phyloP scores from a whole-genome alignment of 257 asterid genomes.

The Thymus quinquecostatus region DNA sequence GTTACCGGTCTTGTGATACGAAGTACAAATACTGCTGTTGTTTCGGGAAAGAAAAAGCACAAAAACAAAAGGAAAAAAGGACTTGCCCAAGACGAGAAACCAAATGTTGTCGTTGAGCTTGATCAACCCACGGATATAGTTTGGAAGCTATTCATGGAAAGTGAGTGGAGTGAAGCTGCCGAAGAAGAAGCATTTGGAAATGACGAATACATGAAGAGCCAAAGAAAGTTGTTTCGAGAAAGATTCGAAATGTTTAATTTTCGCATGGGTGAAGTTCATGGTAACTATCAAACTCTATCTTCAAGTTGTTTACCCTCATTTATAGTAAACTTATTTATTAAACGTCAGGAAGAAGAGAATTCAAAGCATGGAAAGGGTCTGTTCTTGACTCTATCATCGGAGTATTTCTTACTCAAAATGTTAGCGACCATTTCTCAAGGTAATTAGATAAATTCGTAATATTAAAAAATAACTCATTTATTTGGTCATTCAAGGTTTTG shows the following conservation, averaged over 20 bases:
- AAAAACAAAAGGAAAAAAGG: conserved; percentile 14
- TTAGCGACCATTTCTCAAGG: conserved; percentile 58
- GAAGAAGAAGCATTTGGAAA: conserved; percentile 27
- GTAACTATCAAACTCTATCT: conserved; percentile 25
- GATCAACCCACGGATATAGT: conserved; percentile 37
- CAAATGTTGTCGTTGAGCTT: conserved; percentile 37
- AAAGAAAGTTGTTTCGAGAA: conserved; percentile 29
- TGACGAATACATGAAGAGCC: conserved; percentile 37
- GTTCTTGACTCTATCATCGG: conserved; percentile 62
- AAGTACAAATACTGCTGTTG: conserved; percentile 19
- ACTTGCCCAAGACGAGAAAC: not conserved
- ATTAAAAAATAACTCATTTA: too few species aligned
- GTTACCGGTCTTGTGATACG: not conserved
- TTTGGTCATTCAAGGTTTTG: not conserved
- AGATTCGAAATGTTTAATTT: conserved; percentile 36
- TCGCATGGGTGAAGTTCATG: conserved; percentile 47
- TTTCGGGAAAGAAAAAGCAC: conserved; percentile 8
- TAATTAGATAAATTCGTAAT: conserved; percentile 16
- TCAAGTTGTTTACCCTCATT: not conserved
- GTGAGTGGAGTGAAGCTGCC: conserved; percentile 21
- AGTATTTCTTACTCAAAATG: conserved; percentile 69
- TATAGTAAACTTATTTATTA: not conserved
- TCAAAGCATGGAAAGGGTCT: conserved; percentile 66
- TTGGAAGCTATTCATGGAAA: conserved; percentile 45
- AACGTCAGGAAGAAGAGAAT: conserved; percentile 45